These are phyloP conservation scores for Austroboletus eburneus DNA, from an alignment of 768 basidiomycete genomes.

Conservation along the genomic window DNA sequence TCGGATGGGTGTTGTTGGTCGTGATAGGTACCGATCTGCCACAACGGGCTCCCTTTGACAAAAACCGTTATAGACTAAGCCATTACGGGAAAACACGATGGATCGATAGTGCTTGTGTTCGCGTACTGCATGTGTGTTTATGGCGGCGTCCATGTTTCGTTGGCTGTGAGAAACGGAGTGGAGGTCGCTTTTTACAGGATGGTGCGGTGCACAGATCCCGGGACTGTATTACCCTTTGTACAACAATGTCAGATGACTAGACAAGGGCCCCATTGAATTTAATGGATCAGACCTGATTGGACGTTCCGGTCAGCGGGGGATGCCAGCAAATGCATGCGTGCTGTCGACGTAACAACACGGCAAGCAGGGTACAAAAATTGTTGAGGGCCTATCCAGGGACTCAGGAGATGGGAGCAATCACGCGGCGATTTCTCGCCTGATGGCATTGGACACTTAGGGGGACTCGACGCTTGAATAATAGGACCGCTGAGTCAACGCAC, in stretches of 20 bases:
- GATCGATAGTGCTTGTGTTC: conserved; percentile 13
- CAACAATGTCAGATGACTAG: conserved; percentile 3
- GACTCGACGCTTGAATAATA: conserved; percentile 11
- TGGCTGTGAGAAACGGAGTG: conserved; percentile 15
- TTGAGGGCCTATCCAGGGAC: conserved; percentile 12
- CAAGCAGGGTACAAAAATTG: conserved; percentile 3
- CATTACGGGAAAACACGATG: conserved; percentile 7
- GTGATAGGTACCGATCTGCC: conserved; percentile 21
- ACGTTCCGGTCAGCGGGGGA: conserved; percentile 8
- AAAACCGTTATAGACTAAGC: conserved; percentile 11
- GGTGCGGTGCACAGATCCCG: conserved; percentile 6
- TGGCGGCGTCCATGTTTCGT: neutral
- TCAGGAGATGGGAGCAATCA: conserved; percentile 15
- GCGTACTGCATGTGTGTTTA: neutral
- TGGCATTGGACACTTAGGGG: conserved; percentile 12
- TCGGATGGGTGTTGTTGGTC: conserved; percentile 13
- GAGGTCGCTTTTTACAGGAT: conserved; percentile 1
- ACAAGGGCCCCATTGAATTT: conserved; percentile 10
- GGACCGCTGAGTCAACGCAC: conserved; percentile 5
- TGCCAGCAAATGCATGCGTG: conserved; percentile 11
- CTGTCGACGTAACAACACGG: conserved; percentile 26
- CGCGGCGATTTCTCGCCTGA: conserved; percentile 16
- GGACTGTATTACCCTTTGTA: conserved; percentile 4
- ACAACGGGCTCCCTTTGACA: conserved; percentile 6
- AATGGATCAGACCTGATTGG: conserved; percentile 15